A percentile compares a stretch with the other conserved stretches of the same genome.
phyloP scores from a whole-genome alignment of 345 rosid genomes.

The Carallia pectinifolia region DNA sequence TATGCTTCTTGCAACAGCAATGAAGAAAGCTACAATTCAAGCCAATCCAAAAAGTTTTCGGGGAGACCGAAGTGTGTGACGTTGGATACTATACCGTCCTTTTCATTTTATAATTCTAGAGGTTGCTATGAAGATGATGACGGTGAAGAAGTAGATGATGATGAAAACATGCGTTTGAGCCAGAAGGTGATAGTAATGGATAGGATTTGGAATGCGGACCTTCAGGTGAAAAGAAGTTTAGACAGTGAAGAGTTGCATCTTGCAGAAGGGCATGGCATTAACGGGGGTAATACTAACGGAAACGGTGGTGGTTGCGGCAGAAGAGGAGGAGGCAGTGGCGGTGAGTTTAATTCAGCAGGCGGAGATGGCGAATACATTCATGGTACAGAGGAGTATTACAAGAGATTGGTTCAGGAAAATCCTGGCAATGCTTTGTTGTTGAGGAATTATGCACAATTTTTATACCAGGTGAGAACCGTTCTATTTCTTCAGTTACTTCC shows the following conservation, averaged over 20 bases:
- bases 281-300: conserved; percentile 13
- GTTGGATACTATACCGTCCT: conserved; percentile 55
- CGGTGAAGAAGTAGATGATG: not conserved
- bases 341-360: conserved; percentile 24
- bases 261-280: conserved; percentile 44
- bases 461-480: conserved; percentile 41
- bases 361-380: conserved; percentile 33
- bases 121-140: not conserved
- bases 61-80: conserved; percentile 27
- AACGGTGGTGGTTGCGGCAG: conserved; percentile 19
- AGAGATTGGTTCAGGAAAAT: conserved; percentile 52
- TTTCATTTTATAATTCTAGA: conserved; percentile 24
- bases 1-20: conserved; percentile 25
- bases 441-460: conserved; percentile 59
- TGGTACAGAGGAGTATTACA: conserved; percentile 48
- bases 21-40: conserved; percentile 1
- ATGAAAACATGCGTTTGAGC: conserved; percentile 13
- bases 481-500: not conserved
- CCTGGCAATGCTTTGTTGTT: conserved; percentile 53
- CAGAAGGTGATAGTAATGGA: conserved; percentile 11
- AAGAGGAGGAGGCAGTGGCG: conserved; percentile 21
- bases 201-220: conserved; percentile 14
- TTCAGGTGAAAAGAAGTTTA: conserved; percentile 19
- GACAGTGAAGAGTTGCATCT: conserved; percentile 35
- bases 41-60: conserved; percentile 21